Evolutionary conservation across 345 rosid species (phyloP), one percentile per base, ranked within the genome.

Genomic region (Brassica carinata): DNA sequence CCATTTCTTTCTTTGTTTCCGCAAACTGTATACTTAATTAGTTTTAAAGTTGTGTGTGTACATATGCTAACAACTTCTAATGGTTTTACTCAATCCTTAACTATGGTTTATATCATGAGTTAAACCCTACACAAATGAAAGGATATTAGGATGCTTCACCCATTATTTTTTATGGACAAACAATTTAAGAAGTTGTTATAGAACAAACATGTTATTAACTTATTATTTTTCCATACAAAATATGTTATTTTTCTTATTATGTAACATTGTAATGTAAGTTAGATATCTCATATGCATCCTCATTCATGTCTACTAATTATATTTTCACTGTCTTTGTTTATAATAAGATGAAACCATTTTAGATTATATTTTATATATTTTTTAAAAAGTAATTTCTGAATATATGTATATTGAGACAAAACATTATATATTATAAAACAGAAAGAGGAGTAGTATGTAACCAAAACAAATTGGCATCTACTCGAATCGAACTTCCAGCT

Each of bases 391-490:
- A 43, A 2, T 43, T 10, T 3, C 1, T 10, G 10, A 10, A 10
- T 10, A 43, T 43, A 11, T 38, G 10, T 43, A 43, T 43, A 43
- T 40, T 10, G 13, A 40, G 48, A 40, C 51, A 43, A 43, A 43
- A 43, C 14, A 11, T 43, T 40, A 40, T 43, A 10, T 10, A 10
- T 43, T 43, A 43, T 10, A 10, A 43, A 43, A 43, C 51, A 43
- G 51, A 43, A 43, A 43, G n/a, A 43, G 14, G 51, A 43, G 14
- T 11, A 61, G 31, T 26, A 26, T 26, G 17, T 62, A 62, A 29
- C 66, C 17, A 62, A 62, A 62, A 27, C 34, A 27, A 27, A 62
- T 62, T 62, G 66, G 66, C 66, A 62, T 62, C 17, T 62, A 62
- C 36, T 61, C 33, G 65, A 61, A 5, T 26, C 26, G 33, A 26